phyloP scores from a whole-genome alignment of 106 monocot species.

The Acorus gramineus region DNA sequence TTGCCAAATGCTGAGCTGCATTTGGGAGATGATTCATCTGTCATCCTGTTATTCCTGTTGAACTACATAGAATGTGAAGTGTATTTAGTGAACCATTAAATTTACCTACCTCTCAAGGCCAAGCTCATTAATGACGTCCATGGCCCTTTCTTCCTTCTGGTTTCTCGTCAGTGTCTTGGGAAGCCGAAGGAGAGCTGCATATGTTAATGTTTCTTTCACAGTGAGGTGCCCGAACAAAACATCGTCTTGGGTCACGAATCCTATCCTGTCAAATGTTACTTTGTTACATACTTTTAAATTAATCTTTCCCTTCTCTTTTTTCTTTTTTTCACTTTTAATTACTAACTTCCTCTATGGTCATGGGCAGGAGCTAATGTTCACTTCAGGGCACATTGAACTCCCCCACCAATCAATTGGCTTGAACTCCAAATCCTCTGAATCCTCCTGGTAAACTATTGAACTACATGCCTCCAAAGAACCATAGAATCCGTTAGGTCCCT shows the following conservation, averaged over 20 bases:
- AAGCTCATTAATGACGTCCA: constrained; percentile 70
- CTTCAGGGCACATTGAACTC: not conserved
- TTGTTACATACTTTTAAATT: too few relatives aligned
- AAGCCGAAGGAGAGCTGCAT: constrained; percentile 77
- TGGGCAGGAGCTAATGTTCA: constrained; percentile 7
- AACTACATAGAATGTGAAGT: too few relatives aligned
- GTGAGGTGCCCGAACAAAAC: constrained; percentile 76
- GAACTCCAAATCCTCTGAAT: not conserved
- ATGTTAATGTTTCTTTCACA: constrained; percentile 72
- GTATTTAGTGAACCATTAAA: not conserved
- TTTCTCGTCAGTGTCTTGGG: constrained; percentile 54
- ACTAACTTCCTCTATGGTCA: not conserved
- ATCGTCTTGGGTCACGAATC: constrained; percentile 79
- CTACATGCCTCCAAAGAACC: not conserved
- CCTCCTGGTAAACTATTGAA: not conserved
- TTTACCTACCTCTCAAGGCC: constrained; percentile 66
- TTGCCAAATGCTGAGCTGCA: too few relatives aligned
- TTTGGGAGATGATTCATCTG: too few relatives aligned
- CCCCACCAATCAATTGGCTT: not conserved
- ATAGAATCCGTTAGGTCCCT: too few relatives aligned
- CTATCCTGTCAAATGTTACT: constrained; percentile 46
- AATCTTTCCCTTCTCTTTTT: not conserved
- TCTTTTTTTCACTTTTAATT: not conserved
- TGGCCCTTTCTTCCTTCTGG: constrained; percentile 59
- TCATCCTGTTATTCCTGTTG: too few relatives aligned